A percentile compares a stretch with the other conserved stretches of the same genome.
Conservation (phyloP, 2,329 filamentous ascomycete species). For the Sodiomyces alkalinus region DNA sequence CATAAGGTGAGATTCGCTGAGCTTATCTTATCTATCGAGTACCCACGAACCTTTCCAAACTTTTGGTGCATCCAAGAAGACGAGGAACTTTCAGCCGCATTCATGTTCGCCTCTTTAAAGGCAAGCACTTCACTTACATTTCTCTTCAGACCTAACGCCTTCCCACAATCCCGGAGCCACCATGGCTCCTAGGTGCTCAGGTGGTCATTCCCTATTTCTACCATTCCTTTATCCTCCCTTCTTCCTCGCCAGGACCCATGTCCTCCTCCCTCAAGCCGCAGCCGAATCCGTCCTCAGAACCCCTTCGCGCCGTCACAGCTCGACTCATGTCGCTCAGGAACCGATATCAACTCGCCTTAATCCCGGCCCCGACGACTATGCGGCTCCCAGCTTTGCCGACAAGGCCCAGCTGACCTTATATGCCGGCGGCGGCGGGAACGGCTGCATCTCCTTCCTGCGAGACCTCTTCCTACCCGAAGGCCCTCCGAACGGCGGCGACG, state of each 20-base stretch:
- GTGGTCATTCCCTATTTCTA: constrained; percentile 20
- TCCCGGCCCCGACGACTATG: constrained; percentile 72
- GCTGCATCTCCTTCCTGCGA: constrained; percentile 85
- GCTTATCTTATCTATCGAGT: too few relatives aligned
- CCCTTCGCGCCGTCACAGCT: constrained; percentile 7
- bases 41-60: too few relatives aligned
- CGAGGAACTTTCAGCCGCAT: too few relatives aligned
- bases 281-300: constrained; percentile 12
- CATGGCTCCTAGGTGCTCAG: constrained; percentile 27
- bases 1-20: too few relatives aligned
- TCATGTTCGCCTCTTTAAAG: too few relatives aligned
- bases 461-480: constrained; percentile 84
- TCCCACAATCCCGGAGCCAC: too few relatives aligned
- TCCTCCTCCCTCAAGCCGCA: too few relatives aligned
- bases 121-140: too few relatives aligned
- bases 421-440: constrained; percentile 72
- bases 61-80: too few relatives aligned
- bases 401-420: constrained; percentile 64
- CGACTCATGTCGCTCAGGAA: constrained; percentile 7
- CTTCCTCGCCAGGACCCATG: constrained; percentile 15
- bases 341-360: constrained; percentile 45
- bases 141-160: too few relatives aligned
- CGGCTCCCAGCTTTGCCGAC: constrained; percentile 71
- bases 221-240: constrained; percentile 37
- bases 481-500: constrained; percentile 88